Percentiles rank a stretch among this genome's conserved stretches.
phyloP scores from a whole-genome alignment of 1,139 yeast species.

The Scheffersomyces quercinus region DNA sequence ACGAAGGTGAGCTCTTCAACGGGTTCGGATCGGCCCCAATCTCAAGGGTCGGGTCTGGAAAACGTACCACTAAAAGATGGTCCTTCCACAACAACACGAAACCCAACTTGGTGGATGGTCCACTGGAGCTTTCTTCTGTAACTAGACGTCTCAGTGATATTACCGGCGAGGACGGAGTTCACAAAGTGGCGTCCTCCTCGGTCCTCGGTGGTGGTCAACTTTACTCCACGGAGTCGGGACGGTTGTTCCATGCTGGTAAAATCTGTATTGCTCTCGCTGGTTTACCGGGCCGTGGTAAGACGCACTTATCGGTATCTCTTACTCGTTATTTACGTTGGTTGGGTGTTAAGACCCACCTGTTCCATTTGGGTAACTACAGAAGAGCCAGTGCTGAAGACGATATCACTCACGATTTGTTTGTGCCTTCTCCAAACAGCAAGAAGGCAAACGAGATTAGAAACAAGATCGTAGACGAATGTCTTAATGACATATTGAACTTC shows the following conservation, averaged over 20 bases:
- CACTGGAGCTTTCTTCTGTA: conserved; percentile 24
- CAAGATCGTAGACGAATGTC: conserved; percentile 62
- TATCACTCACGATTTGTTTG: conserved; percentile 71
- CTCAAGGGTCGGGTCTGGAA: conserved; percentile 12
- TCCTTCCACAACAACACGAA: conserved; percentile 40
- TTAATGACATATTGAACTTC: conserved; percentile 68
- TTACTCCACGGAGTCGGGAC: conserved; percentile 86
- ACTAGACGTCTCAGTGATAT: conserved; percentile 43
- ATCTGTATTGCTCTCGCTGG: conserved; percentile 89
- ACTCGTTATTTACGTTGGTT: conserved; percentile 92
- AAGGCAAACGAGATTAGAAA: conserved; percentile 59
- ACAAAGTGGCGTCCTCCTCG: conserved; percentile 31
- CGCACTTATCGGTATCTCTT: conserved; percentile 86
- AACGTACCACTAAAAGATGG: conserved; percentile 45
- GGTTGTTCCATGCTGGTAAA: conserved; percentile 93
- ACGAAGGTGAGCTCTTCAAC: conserved; percentile 36
- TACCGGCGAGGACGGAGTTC: conserved; percentile 54
- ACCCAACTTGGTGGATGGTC: conserved; percentile 40
- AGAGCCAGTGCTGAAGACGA: conserved; percentile 56
- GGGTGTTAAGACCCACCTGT: conserved; percentile 89
- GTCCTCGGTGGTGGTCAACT: conserved; percentile 59
- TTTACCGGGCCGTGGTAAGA: conserved; percentile 94
- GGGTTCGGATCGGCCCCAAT: conserved; percentile 44
- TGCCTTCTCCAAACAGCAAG: conserved; percentile 55
- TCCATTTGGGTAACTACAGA: conserved; percentile 92